Base-by-base conservation (phyloP, 2,329 filamentous ascomycete species). In the Lasiodiplodia theobromae region DNA sequence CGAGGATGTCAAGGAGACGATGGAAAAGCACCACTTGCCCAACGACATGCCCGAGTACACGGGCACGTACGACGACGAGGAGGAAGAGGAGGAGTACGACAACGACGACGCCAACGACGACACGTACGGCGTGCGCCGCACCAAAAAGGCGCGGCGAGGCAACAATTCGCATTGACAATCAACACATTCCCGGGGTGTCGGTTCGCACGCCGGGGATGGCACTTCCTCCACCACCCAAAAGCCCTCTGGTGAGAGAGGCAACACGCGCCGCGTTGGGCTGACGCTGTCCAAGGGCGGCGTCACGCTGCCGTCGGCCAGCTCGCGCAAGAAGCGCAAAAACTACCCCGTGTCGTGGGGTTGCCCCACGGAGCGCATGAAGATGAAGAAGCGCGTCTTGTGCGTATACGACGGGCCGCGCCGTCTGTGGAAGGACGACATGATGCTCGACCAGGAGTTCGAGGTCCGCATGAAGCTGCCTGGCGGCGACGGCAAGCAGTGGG, bases 361-460 rank as follows among this genome's bases (percentile, higher is more conserved):
- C 75, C 88, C 94, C 71, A 90, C 92, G 75, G 92, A 93, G 75
- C 94, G 96, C 84, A 97, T 98, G 93, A 96, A 92, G 77, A 96
- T 97, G 89, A 97, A 96, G 88, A 97, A 97, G 88, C 92, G 96
- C 34, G 93, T 97, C 67, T 86, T 98, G 75, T 93, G 93, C 71
- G 92, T 97, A 23, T 99, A 96, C 75, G 94, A 98, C 76, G 96
- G 96, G 0, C 87, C 87, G 18, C 89, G 94, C 66, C 90, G 95
- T 52, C 86, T 99, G 62, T 96, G 92, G 87, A 98, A 98, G 84
- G 96, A 99, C 77, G 96, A 99, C 82, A 96, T 98, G 93, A 97
- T 97, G 94, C 89, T 99, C 62, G 93, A 94, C 73, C 94, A 92
- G 18, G 94, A 97, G 74, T 94, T 96, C 76, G 96, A 99, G 82